Conservation (phyloP, 2,329 filamentous ascomycete species). For the Metarhizium guizhouense region DNA sequence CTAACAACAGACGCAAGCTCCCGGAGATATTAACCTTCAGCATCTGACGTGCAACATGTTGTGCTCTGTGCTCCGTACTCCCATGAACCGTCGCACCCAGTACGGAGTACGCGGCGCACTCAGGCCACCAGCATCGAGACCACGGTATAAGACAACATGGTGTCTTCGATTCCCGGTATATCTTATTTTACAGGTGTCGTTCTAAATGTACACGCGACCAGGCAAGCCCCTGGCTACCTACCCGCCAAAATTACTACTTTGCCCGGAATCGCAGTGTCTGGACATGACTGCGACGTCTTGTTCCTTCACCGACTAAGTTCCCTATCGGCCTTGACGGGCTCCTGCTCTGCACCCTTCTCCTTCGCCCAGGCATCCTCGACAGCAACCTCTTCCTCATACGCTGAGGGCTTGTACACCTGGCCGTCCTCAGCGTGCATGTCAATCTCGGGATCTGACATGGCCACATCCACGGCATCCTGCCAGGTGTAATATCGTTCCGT, state of each 20-base stretch:
- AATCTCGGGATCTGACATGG: constrained; percentile 58
- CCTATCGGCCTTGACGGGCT: constrained; percentile 10
- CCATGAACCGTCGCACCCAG: no score
- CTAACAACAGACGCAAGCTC: no score
- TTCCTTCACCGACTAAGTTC: constrained; percentile 1
- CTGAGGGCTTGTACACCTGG: constrained; percentile 39
- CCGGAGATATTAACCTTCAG: no score
- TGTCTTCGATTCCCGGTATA: not conserved
- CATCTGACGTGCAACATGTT: no score
- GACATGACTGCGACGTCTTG: not conserved
- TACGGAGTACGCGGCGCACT: no score
- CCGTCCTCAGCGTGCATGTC: constrained; percentile 41
- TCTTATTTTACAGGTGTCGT: constrained; percentile 1
- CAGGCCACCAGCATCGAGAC: no score
- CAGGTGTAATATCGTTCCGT: constrained; percentile 86
- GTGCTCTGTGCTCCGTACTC: no score
- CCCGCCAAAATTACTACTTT: not conserved
- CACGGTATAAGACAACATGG: no score
- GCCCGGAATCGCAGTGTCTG: not conserved
- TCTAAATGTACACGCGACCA: constrained; percentile 3
- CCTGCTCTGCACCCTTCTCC: constrained; percentile 7
- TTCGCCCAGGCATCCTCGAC: constrained; percentile 17
- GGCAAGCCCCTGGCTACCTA: not conserved
- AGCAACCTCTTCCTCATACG: constrained; percentile 25
- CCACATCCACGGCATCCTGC: constrained; percentile 63